Evolutionary conservation across 78 protist genomes (phyloP), one percentile per base, ranked within the genome.

Genomic region (Guillardia theta): DNA sequence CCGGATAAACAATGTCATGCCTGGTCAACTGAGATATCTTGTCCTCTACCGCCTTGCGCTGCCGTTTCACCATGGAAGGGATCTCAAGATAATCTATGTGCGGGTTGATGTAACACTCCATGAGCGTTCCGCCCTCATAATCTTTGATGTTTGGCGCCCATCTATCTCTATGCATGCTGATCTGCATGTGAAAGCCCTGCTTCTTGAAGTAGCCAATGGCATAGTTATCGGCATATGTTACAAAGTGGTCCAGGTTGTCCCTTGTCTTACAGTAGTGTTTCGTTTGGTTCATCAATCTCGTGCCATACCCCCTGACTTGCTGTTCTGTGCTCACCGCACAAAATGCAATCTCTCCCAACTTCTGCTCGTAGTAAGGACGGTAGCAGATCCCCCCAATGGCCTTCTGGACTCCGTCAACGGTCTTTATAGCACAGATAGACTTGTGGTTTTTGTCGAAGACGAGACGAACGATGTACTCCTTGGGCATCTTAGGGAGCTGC

Each of bases 181-280:
- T 90, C 48, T 96, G 53, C 54, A 77, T 95, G 8, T 96, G 95
- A 64, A 98, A 98, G 24, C 99, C 99, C 87, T 97, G 99, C 77
- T 98, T 98, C 50, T 96, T 94, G 77, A 98, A 98, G 58, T 97
- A 98, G 24, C 98, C 99, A 50, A 97, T 95, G 2, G 99, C 99
- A 46, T 83, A 95, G 90, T 98, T 97, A 95, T 98, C 99, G 6
- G 99, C 99, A 88, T 96, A 98, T 1, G 99, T 98, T 44, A 98
- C 94, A 39, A 98, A 96, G 88, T 94, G 64, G n/a, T 76, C 83
- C 36, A 70, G 10, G 46, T 70, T 48, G 46, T 27, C 93, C 37
- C 15, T 92, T 6, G 41, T 19, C 96, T 95, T 94, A 47, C 46
- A 78, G 27, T 9, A 54, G 58, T 97, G 97, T 83, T 98, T 98